A percentile compares a stretch with the other conserved stretches of the same genome.
phyloP scores from a whole-genome alignment of 305 asterid genomes.

The Rubia peregrina region DNA sequence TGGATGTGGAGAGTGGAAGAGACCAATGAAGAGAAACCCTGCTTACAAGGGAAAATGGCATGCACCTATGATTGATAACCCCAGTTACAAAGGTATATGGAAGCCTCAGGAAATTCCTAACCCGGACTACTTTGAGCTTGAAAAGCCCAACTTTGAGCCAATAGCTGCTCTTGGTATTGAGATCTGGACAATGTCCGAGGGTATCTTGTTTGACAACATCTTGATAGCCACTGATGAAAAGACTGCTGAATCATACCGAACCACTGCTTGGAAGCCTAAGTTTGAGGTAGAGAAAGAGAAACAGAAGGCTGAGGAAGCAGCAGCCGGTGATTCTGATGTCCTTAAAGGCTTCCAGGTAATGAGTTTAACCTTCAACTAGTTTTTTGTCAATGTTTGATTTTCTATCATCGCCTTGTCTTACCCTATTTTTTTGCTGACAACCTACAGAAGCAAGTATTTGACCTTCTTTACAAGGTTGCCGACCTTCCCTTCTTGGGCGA shows the following conservation, averaged over 20 bases:
- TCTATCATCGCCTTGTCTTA: background rate
- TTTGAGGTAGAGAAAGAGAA: slow-evolving; percentile 69
- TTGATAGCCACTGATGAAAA: slow-evolving; percentile 62
- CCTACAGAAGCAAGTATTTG: slow-evolving; percentile 70
- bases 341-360: slow-evolving; percentile 79
- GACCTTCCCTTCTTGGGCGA: slow-evolving; percentile 80
- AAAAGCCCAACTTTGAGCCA: slow-evolving; percentile 80
- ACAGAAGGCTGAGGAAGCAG: slow-evolving; percentile 52
- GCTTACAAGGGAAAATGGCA: slow-evolving; percentile 93
- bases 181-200: slow-evolving; percentile 99
- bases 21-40: slow-evolving; percentile 76
- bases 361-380: background rate
- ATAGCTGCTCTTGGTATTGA: slow-evolving; percentile 94
- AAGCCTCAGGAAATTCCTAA: slow-evolving; percentile 73
- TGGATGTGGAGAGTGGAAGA: slow-evolving; percentile 98
- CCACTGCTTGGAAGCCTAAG: slow-evolving; percentile 72
- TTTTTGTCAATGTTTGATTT: background rate
- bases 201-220: slow-evolving; percentile 78
- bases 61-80: slow-evolving; percentile 81
- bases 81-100: slow-evolving; percentile 93
- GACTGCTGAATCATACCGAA: slow-evolving; percentile 58
- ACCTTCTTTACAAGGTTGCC: slow-evolving; percentile 73
- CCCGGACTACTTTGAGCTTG: slow-evolving; percentile 77
- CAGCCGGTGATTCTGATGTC: slow-evolving; percentile 42
- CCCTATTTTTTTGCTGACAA: background rate